Conservation (phyloP, 208 protist genomes). For the Blechomonas ayalai region DNA sequence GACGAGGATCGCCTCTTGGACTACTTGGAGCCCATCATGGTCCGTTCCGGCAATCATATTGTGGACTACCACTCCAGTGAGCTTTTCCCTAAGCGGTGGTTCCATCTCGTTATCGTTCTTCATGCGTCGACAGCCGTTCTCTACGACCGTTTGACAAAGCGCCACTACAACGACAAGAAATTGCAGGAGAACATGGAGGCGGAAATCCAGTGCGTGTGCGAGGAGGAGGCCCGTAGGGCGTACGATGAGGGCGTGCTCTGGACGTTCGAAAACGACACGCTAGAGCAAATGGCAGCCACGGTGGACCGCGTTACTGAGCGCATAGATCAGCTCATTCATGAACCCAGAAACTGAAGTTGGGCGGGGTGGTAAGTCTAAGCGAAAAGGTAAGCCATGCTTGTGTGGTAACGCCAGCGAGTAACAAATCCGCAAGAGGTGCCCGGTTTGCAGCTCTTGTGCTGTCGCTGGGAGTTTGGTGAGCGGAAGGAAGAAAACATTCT, state of each 20-base stretch:
- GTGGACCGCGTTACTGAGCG: constrained; percentile 57
- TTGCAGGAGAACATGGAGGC: constrained; percentile 95
- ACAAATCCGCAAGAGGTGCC: too few species aligned
- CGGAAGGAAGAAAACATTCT: too few species aligned
- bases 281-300: constrained; percentile 92
- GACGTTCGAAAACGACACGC: constrained; percentile 82
- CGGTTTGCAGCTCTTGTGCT: too few species aligned
- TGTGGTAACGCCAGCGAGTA: too few species aligned
- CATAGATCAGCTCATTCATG: constrained; percentile 51
- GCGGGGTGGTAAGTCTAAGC: too few species aligned
- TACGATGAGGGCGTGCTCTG: constrained; percentile 91
- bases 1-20: constrained; percentile 89
- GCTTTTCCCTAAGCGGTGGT: constrained; percentile 97
- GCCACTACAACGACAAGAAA: constrained; percentile 92
- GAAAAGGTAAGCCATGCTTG: too few species aligned
- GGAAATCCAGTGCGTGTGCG: constrained; percentile 96
- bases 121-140: constrained; percentile 86
- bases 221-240: constrained; percentile 92
- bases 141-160: constrained; percentile 86
- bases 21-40: constrained; percentile 92
- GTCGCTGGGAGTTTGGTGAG: too few species aligned
- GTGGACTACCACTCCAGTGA: constrained; percentile 96
- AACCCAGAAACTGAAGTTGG: too few species aligned
- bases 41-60: constrained; percentile 79
- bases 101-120: constrained; percentile 96